phyloP scores from a whole-genome alignment of 2,329 filamentous ascomycete genomes.

The Trichoderma pleuroti region DNA sequence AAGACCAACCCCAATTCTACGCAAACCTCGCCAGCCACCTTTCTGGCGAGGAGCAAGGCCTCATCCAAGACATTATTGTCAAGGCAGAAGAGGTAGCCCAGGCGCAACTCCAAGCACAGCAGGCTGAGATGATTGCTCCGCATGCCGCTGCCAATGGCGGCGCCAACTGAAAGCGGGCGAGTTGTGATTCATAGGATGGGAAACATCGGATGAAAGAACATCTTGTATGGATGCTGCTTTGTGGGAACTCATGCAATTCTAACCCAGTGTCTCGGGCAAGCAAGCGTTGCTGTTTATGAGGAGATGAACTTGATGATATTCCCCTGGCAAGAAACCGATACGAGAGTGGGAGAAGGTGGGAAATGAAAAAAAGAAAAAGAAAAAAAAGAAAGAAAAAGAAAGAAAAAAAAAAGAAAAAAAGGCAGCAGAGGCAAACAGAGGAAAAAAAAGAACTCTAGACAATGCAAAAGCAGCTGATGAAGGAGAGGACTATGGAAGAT shows the following conservation, averaged over 20 bases:
- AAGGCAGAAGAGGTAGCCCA: constrained; percentile 46
- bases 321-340: background rate
- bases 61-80: constrained; percentile 77
- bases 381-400: background rate
- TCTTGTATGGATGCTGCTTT: constrained; percentile 1
- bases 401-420: background rate
- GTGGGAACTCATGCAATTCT: background rate
- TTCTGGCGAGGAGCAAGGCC: constrained; percentile 72
- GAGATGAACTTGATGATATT: constrained; percentile 19
- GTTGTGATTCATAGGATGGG: background rate
- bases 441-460: constrained; percentile 11
- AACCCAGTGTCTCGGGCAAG: background rate
- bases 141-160: constrained; percentile 15
- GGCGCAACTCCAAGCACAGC: constrained; percentile 22
- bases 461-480: constrained; percentile 8
- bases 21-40: constrained; percentile 74
- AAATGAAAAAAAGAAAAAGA: background rate
- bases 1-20: constrained; percentile 88
- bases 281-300: constrained; percentile 13
- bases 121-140: constrained; percentile 22
- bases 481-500: background rate
- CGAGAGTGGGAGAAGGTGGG: background rate
- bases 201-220: background rate
- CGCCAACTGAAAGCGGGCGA: constrained; percentile 17
- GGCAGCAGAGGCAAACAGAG: background rate